Evolutionary conservation across 371 early-diverging fungal genomes (phyloP).

Genomic region (Mortierella sp.): DNA sequence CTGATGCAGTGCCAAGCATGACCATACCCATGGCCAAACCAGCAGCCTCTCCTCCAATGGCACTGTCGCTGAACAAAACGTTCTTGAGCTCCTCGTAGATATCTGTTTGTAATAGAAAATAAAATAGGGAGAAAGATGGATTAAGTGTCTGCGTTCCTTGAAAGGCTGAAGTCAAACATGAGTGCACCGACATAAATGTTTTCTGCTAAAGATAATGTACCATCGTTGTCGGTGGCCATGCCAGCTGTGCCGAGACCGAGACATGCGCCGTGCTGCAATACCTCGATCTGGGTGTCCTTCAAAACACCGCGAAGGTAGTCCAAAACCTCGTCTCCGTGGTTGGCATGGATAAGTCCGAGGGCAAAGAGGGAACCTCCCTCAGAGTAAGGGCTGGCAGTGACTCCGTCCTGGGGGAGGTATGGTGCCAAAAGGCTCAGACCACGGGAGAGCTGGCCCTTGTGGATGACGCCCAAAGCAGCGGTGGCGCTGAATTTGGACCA

Average conservation of each 20-base stretch:
- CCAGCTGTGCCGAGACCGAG: slow-evolving; percentile 97
- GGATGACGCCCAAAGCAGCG: slow-evolving; percentile 99
- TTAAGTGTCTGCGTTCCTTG: neutral
- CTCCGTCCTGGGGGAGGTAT: slow-evolving; percentile 95
- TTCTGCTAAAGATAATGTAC: slow-evolving; percentile 35
- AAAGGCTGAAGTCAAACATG: neutral
- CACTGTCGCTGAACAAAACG: slow-evolving; percentile 92
- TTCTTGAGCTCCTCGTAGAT: slow-evolving; percentile 90
- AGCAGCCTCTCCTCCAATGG: slow-evolving; percentile 98
- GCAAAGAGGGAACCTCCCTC: slow-evolving; percentile 99
- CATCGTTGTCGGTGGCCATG: slow-evolving; percentile 94
- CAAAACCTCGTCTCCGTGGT: slow-evolving; percentile 87
- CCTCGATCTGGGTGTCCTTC: slow-evolving; percentile 86
- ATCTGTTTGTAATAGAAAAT: slow-evolving; percentile 54
- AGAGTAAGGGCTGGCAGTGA: slow-evolving; percentile 86
- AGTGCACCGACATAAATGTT: neutral
- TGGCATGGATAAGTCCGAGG: slow-evolving; percentile 97
- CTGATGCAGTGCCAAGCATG: slow-evolving; percentile 93
- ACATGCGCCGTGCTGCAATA: slow-evolving; percentile 98
- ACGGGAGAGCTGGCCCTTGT: slow-evolving; percentile 95
- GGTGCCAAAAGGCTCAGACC: slow-evolving; percentile 89
- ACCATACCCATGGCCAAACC: slow-evolving; percentile 98
- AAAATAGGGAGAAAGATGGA: neutral
- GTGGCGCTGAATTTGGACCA: slow-evolving; percentile 99
- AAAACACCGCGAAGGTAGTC: slow-evolving; percentile 88